Evolutionary conservation across 805 yeast genomes (phyloP).

Genomic region (Sungouiozyma ichnusensis): DNA sequence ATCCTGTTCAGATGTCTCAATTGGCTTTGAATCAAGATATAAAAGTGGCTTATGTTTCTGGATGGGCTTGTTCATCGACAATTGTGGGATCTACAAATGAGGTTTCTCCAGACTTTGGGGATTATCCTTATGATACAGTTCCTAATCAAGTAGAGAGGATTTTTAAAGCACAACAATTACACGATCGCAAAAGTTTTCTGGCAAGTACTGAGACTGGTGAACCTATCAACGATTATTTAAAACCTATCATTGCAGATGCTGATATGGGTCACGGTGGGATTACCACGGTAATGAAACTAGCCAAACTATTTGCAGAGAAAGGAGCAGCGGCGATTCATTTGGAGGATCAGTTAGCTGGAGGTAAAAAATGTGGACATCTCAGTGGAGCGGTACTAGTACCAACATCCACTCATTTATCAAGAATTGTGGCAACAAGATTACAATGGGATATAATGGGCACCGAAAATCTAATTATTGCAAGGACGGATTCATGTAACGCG

Average conservation of each 20-base stretch:
- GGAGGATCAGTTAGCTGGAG: constrained; percentile 57
- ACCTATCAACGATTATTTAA: constrained; percentile 37
- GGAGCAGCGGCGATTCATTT: constrained; percentile 61
- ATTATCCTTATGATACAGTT: constrained; percentile 58
- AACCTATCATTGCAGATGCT: constrained; percentile 57
- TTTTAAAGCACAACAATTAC: constrained; percentile 47
- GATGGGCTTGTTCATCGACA: constrained; percentile 52
- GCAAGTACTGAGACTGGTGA: constrained; percentile 19
- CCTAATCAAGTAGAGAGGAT: constrained; percentile 56
- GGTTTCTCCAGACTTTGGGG: constrained; percentile 58
- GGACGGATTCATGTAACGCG: constrained; percentile 51
- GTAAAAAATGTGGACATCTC: constrained; percentile 55
- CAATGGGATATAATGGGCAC: constrained; percentile 59
- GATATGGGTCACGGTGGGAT: constrained; percentile 61
- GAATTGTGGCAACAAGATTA: constrained; percentile 46
- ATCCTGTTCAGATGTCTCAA: constrained; percentile 54
- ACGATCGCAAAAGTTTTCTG: constrained; percentile 41
- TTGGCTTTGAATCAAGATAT: constrained; percentile 37
- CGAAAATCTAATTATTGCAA: constrained; percentile 46
- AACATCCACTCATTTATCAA: constrained; percentile 42
- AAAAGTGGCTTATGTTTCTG: constrained; percentile 45
- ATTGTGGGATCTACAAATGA: constrained; percentile 48
- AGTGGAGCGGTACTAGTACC: constrained; percentile 57
- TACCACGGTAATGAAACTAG: constrained; percentile 52
- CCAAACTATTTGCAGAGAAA: constrained; percentile 53